Conservation (phyloP, 1,284 basidiomycete species). For the Pseudomicrostroma phylloplanum region DNA sequence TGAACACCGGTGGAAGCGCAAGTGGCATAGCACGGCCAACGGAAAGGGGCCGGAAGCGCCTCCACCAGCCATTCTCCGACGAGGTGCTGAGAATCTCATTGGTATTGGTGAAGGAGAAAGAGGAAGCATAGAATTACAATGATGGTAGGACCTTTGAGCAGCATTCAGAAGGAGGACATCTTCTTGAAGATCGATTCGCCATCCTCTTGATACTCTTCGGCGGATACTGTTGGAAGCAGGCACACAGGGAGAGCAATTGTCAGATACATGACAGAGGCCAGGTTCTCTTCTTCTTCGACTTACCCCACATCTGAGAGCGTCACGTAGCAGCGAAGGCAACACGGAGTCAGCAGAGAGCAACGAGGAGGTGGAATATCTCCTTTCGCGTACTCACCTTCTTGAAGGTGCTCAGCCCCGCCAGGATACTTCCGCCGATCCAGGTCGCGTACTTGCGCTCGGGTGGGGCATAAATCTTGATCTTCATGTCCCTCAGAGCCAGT, state of each 20-base stretch:
- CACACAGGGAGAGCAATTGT: not conserved
- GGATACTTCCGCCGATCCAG: constrained; percentile 81
- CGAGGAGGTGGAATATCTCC: not conserved
- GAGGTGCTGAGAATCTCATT: not conserved
- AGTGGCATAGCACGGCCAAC: too few relatives aligned
- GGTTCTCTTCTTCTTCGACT: not conserved
- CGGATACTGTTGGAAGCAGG: constrained; percentile 61
- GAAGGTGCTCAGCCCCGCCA: constrained; percentile 92
- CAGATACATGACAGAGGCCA: not conserved
- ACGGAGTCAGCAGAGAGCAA: constrained; percentile 4
- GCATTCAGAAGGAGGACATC: constrained; percentile 27
- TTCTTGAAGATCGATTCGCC: constrained; percentile 95
- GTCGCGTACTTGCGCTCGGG: constrained; percentile 99
- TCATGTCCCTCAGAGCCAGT: constrained; percentile 90
- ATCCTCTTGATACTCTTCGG: constrained; percentile 98
- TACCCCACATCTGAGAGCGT: constrained; percentile 31
- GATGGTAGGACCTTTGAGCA: not conserved
- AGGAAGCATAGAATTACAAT: not conserved
- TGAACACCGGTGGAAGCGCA: too few relatives aligned
- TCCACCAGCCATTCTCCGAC: too few relatives aligned
- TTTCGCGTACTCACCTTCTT: constrained; percentile 67
- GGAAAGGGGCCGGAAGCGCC: too few relatives aligned
- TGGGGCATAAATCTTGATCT: constrained; percentile 98
- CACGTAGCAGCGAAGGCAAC: not conserved
- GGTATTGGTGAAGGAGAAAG: not conserved